Percentiles rank a stretch among this genome's conserved stretches.
These are phyloP conservation scores for Aspergillus transmontanensis DNA, from an alignment of 2,329 filamentous ascomycete genomes.

Conservation along the genomic window DNA sequence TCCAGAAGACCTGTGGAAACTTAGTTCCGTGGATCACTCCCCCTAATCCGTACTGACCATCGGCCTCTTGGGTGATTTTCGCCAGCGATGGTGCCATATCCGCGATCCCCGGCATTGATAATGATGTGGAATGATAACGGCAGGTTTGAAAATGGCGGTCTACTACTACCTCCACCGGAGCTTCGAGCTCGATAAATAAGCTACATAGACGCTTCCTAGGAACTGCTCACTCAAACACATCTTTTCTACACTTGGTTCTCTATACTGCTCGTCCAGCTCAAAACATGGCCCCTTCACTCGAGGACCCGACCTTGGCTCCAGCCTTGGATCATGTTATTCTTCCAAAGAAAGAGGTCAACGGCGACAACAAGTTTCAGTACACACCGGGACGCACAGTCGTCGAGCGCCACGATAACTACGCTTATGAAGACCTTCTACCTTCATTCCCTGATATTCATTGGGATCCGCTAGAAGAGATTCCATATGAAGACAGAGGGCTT, in stretches of 20 bases:
- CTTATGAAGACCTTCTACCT: conserved; percentile 56
- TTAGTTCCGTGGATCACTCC: neutral
- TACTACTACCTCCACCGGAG: neutral
- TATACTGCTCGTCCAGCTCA: neutral
- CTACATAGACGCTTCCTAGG: neutral
- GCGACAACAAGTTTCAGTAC: conserved; percentile 43
- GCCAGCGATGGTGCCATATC: conserved; percentile 34
- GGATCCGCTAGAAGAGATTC: conserved; percentile 51
- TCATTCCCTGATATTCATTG: conserved; percentile 57
- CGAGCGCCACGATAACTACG: conserved; percentile 52
- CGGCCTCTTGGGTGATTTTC: conserved; percentile 28
- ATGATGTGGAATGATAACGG: conserved; percentile 15
- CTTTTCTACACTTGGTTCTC: neutral
- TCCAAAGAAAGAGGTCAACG: conserved; percentile 20
- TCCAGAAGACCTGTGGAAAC: conserved; percentile 4
- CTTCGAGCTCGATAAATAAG: conserved; percentile 8
- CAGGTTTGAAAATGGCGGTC: neutral
- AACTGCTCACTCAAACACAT: neutral
- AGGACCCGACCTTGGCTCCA: conserved; percentile 26
- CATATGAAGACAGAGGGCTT: conserved; percentile 57
- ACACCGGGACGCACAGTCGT: conserved; percentile 52
- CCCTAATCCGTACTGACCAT: conserved; percentile 1
- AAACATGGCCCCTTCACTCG: conserved; percentile 36
- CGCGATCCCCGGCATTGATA: conserved; percentile 16
- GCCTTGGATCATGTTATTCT: conserved; percentile 17